Conservation (phyloP, 2,329 filamentous ascomycete genomes). For the Coniosporium tulheliwenetii region DNA sequence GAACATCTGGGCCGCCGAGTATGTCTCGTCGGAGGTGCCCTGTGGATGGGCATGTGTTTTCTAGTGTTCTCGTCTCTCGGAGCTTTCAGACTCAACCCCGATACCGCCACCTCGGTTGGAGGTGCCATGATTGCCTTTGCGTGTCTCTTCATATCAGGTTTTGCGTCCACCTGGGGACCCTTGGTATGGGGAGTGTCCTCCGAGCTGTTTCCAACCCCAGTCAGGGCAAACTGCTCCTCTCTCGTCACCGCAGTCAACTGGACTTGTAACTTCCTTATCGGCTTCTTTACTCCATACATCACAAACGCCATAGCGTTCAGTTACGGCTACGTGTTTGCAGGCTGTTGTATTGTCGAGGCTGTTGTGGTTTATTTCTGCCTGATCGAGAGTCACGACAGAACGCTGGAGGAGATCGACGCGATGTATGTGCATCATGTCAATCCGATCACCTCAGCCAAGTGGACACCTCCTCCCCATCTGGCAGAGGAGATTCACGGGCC, state of each 20-base stretch:
- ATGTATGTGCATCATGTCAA: constrained; percentile 55
- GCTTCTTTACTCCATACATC: constrained; percentile 38
- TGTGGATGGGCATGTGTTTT: constrained; percentile 24
- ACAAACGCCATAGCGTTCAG: constrained; percentile 53
- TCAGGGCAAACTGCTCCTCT: constrained; percentile 28
- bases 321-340: constrained; percentile 64
- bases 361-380: constrained; percentile 63
- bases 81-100: constrained; percentile 10
- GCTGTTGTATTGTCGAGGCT: constrained; percentile 49
- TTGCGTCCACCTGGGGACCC: constrained; percentile 18
- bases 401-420: constrained; percentile 65
- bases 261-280: constrained; percentile 25
- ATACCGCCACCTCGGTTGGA: constrained; percentile 11
- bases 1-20: constrained; percentile 33
- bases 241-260: constrained; percentile 29
- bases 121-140: constrained; percentile 19
- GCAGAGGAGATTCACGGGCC: too few relatives aligned
- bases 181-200: constrained; percentile 18
- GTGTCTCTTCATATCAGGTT: constrained; percentile 18
- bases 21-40: constrained; percentile 29
- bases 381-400: constrained; percentile 56
- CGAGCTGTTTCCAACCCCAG: constrained; percentile 18
- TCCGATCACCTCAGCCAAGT: constrained; percentile 46
- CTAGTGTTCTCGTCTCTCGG: constrained; percentile 30
- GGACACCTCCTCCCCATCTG: too few relatives aligned